Conservation (phyloP, 2,329 filamentous ascomycete species). For the Rutstroemia sp. region DNA sequence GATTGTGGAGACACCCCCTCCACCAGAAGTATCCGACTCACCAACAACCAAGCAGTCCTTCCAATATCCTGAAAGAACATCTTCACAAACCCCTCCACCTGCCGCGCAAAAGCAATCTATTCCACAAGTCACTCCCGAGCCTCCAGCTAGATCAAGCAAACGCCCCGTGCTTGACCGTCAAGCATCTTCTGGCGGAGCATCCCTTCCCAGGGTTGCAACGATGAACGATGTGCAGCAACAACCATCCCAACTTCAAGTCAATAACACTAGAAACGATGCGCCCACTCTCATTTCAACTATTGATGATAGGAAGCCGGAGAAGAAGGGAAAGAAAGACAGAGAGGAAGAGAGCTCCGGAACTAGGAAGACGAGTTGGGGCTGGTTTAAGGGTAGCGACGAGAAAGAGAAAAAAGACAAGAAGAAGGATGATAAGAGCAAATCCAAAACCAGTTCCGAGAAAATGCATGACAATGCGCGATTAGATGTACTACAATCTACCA, state of each 20-base stretch:
- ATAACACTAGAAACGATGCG: slow-evolving; percentile 64
- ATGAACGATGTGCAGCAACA: slow-evolving; percentile 54
- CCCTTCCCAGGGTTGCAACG: slow-evolving; percentile 13
- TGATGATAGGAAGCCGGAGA: slow-evolving; percentile 70
- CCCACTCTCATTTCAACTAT: slow-evolving; percentile 76
- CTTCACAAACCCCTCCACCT: slow-evolving; percentile 7
- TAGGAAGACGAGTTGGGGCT: slow-evolving; percentile 79
- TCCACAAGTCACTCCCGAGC: slow-evolving; percentile 34
- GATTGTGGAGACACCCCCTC: slow-evolving; percentile 57
- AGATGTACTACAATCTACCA: slow-evolving; percentile 80
- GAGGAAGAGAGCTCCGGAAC: slow-evolving; percentile 49
- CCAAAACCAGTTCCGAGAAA: slow-evolving; percentile 48
- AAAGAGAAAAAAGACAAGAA: slow-evolving; percentile 64
- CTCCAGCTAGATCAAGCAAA: slow-evolving; percentile 40
- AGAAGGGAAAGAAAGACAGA: slow-evolving; percentile 60
- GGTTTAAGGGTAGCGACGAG: slow-evolving; percentile 71
- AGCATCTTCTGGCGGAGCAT: not conserved
- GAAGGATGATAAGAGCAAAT: slow-evolving; percentile 54
- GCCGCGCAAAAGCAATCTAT: slow-evolving; percentile 34
- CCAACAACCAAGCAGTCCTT: slow-evolving; percentile 10
- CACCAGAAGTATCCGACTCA: slow-evolving; percentile 19
- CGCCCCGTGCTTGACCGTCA: slow-evolving; percentile 33
- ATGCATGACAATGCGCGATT: slow-evolving; percentile 72
- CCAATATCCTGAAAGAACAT: slow-evolving; percentile 10
- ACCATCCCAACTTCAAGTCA: slow-evolving; percentile 63